Base-by-base conservation (phyloP, 2,329 filamentous ascomycete genomes). In the Sporothrix euskadiensis region DNA sequence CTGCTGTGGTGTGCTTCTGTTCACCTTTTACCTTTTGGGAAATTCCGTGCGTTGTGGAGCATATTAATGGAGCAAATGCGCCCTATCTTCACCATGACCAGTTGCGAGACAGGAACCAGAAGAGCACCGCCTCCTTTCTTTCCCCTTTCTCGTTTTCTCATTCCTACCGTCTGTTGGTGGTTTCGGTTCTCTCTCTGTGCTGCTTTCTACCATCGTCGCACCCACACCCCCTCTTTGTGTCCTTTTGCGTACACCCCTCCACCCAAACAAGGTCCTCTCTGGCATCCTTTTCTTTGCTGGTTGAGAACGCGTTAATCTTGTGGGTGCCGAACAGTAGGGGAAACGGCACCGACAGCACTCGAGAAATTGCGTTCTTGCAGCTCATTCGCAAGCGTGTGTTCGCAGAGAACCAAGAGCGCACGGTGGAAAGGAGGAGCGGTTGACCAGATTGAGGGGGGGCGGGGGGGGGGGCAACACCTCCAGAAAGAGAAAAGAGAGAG, bases 301-400 rank as follows among this genome's bases (percentile, higher is more conserved):
- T 54, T 41, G 66, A 69, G 66, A 69, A 69, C 47, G 66, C 30
- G 44, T 39, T 26, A 52, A 69, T 52, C 63, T 26, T 68, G 41
- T 68, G 41, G 41, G 41, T 68, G 63, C 63, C 39, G 44, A 68
- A 22, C 26, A 68, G 63, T 8, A 26, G 19, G 61, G n/a, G 26
- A 66, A 52, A 35, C 35, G 39, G 44, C 65, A 68, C 44, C 35
- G 65, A 68, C 44, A 69, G 47, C 65, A 54, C 19, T 26, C 7
- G 49, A 56, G 49, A 54, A 69, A 54, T 54, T 54, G 44, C 44
- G 44, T 69, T 35, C 65, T 69, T 22, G 44, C 49, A 69, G 66
- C 49, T 69, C 47, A 56, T 69, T 69, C 66, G 66, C 30, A 26
- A 30, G 47, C 66, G 65, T 54, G 41, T 9, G 39, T 47, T 47